Conservation (phyloP, 495 filamentous ascomycete genomes). For the Aspergillus nidulans region DNA sequence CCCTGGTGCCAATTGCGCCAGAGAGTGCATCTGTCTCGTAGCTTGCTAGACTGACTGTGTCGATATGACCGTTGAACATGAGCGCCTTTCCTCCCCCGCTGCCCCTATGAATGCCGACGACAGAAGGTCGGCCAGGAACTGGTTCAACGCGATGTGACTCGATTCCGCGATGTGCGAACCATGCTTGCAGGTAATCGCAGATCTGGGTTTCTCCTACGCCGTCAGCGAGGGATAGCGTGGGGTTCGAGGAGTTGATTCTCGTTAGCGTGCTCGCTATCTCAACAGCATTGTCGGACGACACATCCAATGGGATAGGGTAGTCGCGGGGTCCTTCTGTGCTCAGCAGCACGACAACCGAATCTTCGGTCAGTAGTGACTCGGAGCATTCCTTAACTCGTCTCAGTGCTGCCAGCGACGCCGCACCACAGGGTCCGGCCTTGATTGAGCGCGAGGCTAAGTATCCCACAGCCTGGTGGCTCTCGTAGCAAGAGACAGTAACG, state of each 20-base stretch:
- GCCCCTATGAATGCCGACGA: conserved; percentile 42
- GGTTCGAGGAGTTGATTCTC: conserved; percentile 43
- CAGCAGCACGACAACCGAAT: conserved; percentile 52
- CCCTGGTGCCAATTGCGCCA: conserved; percentile 26
- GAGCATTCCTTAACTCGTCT: conserved; percentile 28
- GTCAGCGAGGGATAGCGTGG: conserved; percentile 30
- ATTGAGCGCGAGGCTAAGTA: conserved; percentile 44
- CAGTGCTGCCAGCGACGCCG: conserved; percentile 56
- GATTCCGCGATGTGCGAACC: conserved; percentile 44
- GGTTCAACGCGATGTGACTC: conserved; percentile 42
- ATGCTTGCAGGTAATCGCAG: conserved; percentile 35
- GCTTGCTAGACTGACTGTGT: conserved; percentile 41
- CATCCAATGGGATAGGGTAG: conserved; percentile 30
- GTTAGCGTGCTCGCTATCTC: conserved; percentile 35
- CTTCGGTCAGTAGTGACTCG: conserved; percentile 27
- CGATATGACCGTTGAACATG: conserved; percentile 49
- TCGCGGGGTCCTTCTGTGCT: conserved; percentile 45
- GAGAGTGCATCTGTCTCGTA: conserved; percentile 41
- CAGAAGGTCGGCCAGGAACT: conserved; percentile 37
- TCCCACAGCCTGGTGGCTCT: conserved; percentile 49
- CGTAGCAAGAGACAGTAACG: conserved; percentile 52
- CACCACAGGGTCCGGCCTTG: conserved; percentile 60
- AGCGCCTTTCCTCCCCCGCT: conserved; percentile 40
- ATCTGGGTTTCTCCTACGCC: conserved; percentile 41
- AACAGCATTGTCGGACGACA: conserved; percentile 31